These are phyloP conservation scores for Zelopaecilomyces penicillatus DNA, from an alignment of 2,329 filamentous ascomycete genomes.

Conservation along the genomic window DNA sequence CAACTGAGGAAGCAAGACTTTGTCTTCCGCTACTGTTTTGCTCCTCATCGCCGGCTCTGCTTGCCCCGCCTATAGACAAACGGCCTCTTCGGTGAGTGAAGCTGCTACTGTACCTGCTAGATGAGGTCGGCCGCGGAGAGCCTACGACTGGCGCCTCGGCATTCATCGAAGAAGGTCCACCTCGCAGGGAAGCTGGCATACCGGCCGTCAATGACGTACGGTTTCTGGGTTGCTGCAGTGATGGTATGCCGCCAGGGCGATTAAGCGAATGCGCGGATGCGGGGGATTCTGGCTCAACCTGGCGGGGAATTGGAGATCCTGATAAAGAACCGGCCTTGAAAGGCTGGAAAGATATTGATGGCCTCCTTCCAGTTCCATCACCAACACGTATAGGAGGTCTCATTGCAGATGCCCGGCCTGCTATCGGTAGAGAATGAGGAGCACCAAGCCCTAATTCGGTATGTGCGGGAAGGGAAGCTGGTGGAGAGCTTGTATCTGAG, in stretches of 20 bases:
- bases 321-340: conserved; percentile 97
- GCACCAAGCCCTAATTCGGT: conserved; percentile 36
- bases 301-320: conserved; percentile 61
- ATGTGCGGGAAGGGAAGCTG: conserved; percentile 37
- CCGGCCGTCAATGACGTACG: conserved; percentile 66
- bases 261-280: conserved; percentile 47
- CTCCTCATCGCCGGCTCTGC: conserved; percentile 60
- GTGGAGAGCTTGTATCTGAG: conserved; percentile 54
- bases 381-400: conserved; percentile 36
- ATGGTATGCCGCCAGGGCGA: conserved; percentile 37
- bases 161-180: conserved; percentile 49
- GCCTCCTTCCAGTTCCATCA: conserved; percentile 54
- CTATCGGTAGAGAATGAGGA: conserved; percentile 46
- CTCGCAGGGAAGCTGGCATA: conserved; percentile 64
- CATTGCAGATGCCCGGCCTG: conserved; percentile 21
- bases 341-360: conserved; percentile 84
- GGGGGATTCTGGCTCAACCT: conserved; percentile 42
- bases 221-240: conserved; percentile 49
- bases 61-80: conserved; percentile 66
- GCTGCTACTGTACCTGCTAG: conserved; percentile 86
- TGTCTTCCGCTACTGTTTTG: conserved; percentile 74
- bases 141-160: conserved; percentile 59
- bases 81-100: conserved; percentile 79
- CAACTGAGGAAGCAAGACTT: conserved; percentile 61
- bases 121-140: conserved; percentile 69